Base-by-base conservation (phyloP, 2,329 filamentous ascomycete genomes). In the Cylindrodendrum hubeiense region DNA sequence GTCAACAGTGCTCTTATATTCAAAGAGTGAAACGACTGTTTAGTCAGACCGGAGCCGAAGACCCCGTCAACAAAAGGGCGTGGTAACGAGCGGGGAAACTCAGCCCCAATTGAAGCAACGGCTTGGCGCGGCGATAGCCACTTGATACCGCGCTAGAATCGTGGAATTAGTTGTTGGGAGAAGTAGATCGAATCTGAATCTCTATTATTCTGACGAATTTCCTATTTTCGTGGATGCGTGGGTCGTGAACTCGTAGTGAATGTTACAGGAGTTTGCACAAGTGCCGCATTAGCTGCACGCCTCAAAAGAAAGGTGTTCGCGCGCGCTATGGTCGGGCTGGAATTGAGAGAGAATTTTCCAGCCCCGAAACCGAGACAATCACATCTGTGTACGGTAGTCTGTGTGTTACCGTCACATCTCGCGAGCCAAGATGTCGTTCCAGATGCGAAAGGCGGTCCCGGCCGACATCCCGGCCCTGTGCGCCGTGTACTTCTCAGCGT, bases 401-500 rank as follows among this genome's bases (percentile, higher is more conserved):
- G 9, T 26, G 10, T 50, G 26, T 8, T 30, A 22, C 28, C 17
- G 26, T 50, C 8, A 5, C 4, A 51, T 13, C n/a, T 21, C 15
- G 21, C 7, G 13, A 28, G 2, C 7, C 26, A 28, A 22, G 17
- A 78, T 78, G 76, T 22, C 68, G 22, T 50, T 76, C 46, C 63
- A 63, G 13, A 54, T 86, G 51, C 80, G 83, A 43, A 75, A 76
- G 37, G 85, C 81, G 46, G 79, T 73, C 1, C 67, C 74, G 15
- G 74, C 72, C 13, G 86, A 88, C 73, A 75, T 81, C 3, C 69
- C 79, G 12, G 74, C 65, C 19, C 74, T 87, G 26, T 79, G 75
- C 50, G 75, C 79, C 12, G 78, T 84, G 67, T 85, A 85, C 73
- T 75, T 83, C 65, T 77, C 79, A 12, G 82, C 83, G 46, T 88